Base-by-base conservation (phyloP, 257 asterid species). In the Solanum pinnatisectum region DNA sequence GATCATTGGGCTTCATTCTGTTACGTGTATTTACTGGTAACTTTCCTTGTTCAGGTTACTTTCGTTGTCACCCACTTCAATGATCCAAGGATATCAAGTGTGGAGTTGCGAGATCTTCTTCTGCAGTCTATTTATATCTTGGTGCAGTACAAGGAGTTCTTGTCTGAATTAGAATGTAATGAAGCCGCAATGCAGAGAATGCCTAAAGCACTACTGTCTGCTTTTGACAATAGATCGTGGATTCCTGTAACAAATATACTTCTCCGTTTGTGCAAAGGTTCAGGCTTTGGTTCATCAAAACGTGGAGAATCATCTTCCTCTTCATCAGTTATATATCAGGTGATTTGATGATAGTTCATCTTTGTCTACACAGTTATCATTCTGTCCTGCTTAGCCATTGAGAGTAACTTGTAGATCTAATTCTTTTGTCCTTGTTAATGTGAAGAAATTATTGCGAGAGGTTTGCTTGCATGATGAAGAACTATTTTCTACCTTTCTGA, bases 151-250 rank as follows among this genome's bases (percentile, higher is more conserved):
- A 95, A 90, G 90, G 98, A 95, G 87, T 94, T 92, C 90, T 90
- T 96, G 92, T 92, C 93, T 86, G 98, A 92, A 81, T 95, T 96
- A 78, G 99, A 96, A 92, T 95, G 93, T 94, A 96, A 96, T 87
- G 93, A 95, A 93, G 96, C 96, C 39, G 98, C 98, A 59, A 94
- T 83, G 44, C 90, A 86, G 49, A 90, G 88, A 88, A 91, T 95
- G 98, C 99, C 99, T 52, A 95, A 90, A 90, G 98, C 98, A 36
- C 92, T 95, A 84, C 91, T 96, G 83, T 92, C 97, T 84, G 95
- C 98, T 59, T 96, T 95, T 90, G 98, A 95, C 89, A 93, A 92
- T 92, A 91, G 99, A 91, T 95, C 98, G 40, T 96, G 99, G 98
- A 95, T 96, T 84, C 98, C 98, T 56, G 97, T 96, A 84, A 96